Percentiles rank a stretch among this genome's conserved stretches.
These are phyloP conservation scores for Metroxylon sagu DNA, from an alignment of 176 grass and related monocot species.

Conservation along the genomic window DNA sequence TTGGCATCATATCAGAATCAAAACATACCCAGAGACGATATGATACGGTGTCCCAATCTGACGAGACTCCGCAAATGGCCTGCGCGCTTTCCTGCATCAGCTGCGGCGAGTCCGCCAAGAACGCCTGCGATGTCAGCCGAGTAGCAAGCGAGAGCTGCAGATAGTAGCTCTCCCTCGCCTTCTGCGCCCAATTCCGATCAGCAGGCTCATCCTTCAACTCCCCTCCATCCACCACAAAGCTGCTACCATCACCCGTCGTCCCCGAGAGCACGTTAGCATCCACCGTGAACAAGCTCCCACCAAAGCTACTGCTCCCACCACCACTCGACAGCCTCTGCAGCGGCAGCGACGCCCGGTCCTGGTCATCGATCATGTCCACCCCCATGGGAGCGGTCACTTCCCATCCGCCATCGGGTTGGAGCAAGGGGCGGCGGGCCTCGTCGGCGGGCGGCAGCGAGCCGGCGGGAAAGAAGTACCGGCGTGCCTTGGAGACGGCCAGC, in stretches of 20 bases:
- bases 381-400: neutral
- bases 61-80: conserved; percentile 23
- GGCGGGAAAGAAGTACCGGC: neutral
- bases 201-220: neutral
- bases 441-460: neutral
- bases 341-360: neutral
- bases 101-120: conserved; percentile 50
- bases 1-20: no score
- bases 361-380: conserved; percentile 6
- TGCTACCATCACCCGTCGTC: conserved; percentile 22
- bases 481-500: neutral
- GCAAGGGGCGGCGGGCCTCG: conserved; percentile 13
- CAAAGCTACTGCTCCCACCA: conserved; percentile 22
- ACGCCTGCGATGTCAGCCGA: conserved; percentile 74
- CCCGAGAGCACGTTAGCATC: conserved; percentile 23
- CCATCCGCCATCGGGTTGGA: neutral
- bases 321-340: conserved; percentile 19
- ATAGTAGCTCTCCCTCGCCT: conserved; percentile 75
- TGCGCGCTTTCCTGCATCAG: conserved; percentile 11
- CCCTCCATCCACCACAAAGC: neutral
- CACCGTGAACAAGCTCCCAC: conserved; percentile 33
- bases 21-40: conserved; percentile 75
- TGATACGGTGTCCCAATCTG: conserved; percentile 57
- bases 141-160: conserved; percentile 73
- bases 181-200: conserved; percentile 49